Conservation (phyloP, 768 basidiomycete species). For the Mycena venus region DNA sequence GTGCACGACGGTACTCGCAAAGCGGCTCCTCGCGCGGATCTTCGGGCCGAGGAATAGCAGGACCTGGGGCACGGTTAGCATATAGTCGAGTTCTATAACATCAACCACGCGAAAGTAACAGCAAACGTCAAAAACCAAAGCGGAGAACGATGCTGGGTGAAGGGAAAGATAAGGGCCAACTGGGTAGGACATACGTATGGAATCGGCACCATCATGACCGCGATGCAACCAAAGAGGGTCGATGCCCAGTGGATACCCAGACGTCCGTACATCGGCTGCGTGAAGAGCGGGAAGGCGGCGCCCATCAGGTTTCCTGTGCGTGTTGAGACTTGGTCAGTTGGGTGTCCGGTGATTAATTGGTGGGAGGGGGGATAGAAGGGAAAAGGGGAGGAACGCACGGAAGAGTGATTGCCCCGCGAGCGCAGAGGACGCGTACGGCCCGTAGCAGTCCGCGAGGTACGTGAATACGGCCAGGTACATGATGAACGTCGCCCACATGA, state of each 20-base stretch:
- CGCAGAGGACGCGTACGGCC: conserved; percentile 62
- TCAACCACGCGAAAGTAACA: background rate
- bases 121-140: background rate
- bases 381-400: conserved; percentile 42
- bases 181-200: conserved; percentile 43
- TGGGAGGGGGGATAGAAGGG: background rate
- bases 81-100: background rate
- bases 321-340: background rate
- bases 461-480: conserved; percentile 59
- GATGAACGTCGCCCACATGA: conserved; percentile 52
- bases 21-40: conserved; percentile 17
- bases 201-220: conserved; percentile 53
- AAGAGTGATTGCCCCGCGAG: conserved; percentile 62
- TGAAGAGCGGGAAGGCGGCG: conserved; percentile 51
- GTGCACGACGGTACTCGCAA: conserved; percentile 13
- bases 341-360: background rate
- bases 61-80: conserved; percentile 3
- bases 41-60: conserved; percentile 10
- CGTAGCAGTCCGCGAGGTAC: conserved; percentile 61
- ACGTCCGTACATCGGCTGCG: conserved; percentile 53
- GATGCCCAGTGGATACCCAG: conserved; percentile 60
- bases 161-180: background rate
- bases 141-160: background rate
- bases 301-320: conserved; percentile 49
- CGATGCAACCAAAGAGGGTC: conserved; percentile 54